Conservation (phyloP, 495 filamentous ascomycete species). For the Lophium mytilinum region DNA sequence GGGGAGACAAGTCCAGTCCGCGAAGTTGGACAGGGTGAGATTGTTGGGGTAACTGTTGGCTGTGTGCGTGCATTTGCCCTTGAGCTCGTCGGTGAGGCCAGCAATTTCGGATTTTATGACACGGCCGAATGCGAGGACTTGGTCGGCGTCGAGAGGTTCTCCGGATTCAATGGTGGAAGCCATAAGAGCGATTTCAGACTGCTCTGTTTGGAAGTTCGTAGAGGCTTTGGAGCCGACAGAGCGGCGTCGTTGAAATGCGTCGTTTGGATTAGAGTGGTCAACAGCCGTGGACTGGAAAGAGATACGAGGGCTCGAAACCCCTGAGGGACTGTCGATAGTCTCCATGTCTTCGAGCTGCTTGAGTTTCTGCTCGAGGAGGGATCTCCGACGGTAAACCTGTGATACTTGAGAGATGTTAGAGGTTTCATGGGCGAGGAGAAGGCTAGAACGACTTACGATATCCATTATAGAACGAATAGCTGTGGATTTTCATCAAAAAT, state of each 20-base stretch:
- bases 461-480: constrained; percentile 69
- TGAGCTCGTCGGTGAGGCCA: constrained; percentile 53
- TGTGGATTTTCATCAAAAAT: constrained; percentile 75
- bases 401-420: constrained; percentile 50
- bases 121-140: constrained; percentile 49
- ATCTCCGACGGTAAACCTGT: constrained; percentile 44
- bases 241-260: constrained; percentile 37
- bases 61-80: constrained; percentile 41
- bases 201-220: constrained; percentile 29
- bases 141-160: constrained; percentile 48
- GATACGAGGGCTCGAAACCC: constrained; percentile 17
- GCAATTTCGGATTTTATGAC: constrained; percentile 56
- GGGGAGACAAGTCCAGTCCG: constrained; percentile 63
- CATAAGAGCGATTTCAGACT: constrained; percentile 46
- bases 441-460: constrained; percentile 36
- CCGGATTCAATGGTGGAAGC: constrained; percentile 48
- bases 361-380: constrained; percentile 38
- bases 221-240: constrained; percentile 31
- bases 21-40: constrained; percentile 56
- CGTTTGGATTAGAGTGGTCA: constrained; percentile 32
- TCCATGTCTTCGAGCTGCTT: constrained; percentile 36
- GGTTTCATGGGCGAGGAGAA: background rate
- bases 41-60: constrained; percentile 55
- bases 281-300: constrained; percentile 20
- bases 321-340: constrained; percentile 25